Conservation (phyloP, 169 alveolate species). For the Eimeria praecox region DNA sequence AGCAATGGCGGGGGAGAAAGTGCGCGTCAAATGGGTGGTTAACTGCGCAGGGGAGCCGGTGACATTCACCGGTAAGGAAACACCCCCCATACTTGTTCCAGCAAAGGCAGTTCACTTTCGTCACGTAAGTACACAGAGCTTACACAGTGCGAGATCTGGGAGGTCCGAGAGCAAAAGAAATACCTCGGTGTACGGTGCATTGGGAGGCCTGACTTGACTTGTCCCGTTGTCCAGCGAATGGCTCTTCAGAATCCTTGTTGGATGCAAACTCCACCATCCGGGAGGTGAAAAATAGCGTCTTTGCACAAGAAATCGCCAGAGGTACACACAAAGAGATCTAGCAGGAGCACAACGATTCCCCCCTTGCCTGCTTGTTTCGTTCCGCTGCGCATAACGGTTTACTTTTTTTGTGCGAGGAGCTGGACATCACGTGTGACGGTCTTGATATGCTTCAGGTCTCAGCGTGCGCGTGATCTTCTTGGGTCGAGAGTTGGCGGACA, state of each 20-base stretch:
- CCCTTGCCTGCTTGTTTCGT: background rate
- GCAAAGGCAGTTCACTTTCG: background rate
- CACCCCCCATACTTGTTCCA: background rate
- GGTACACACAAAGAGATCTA: background rate
- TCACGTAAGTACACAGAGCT: background rate
- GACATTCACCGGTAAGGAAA: slow-evolving; percentile 59
- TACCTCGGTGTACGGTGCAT: background rate
- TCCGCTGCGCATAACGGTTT: background rate
- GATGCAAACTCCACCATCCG: slow-evolving; percentile 56
- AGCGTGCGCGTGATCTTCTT: slow-evolving; percentile 74
- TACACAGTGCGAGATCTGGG: background rate
- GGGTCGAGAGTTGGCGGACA: slow-evolving; percentile 72
- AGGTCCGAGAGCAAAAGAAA: background rate
- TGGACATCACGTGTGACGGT: background rate
- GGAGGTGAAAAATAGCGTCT: slow-evolving; percentile 37
- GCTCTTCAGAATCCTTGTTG: slow-evolving; percentile 48
- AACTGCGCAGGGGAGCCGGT: slow-evolving; percentile 74
- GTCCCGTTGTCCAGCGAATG: background rate
- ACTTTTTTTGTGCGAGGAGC: background rate
- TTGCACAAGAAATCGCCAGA: slow-evolving; percentile 45
- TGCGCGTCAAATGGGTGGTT: slow-evolving; percentile 73
- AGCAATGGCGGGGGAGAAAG: slow-evolving; percentile 74
- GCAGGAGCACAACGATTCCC: background rate
- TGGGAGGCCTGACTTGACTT: slow-evolving; percentile 2
- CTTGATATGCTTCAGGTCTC: slow-evolving; percentile 10